Conservation (phyloP, 2,329 filamentous ascomycete species). For the Fusarium cyanostomum region DNA sequence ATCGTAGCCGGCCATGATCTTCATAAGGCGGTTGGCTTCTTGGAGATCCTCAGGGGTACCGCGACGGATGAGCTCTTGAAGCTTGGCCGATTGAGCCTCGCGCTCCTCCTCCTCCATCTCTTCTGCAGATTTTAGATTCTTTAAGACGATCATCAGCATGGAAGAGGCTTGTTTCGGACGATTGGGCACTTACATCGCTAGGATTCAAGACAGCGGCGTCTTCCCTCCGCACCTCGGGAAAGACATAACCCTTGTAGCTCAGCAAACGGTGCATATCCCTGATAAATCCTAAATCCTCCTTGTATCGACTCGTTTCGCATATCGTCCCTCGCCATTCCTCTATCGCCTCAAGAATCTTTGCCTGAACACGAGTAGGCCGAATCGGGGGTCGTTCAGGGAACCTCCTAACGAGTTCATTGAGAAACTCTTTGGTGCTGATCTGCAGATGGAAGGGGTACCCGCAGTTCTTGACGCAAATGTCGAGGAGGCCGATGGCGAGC, state of each 20-base stretch:
- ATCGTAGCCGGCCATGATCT: slow-evolving; percentile 98
- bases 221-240: slow-evolving; percentile 90
- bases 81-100: slow-evolving; percentile 95
- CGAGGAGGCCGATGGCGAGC: slow-evolving; percentile 88
- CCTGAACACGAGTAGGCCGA: slow-evolving; percentile 85
- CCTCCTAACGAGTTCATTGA: slow-evolving; percentile 95
- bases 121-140: slow-evolving; percentile 95
- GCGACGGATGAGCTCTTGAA: slow-evolving; percentile 94
- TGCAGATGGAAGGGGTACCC: slow-evolving; percentile 99
- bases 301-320: slow-evolving; percentile 97
- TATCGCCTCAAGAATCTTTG: slow-evolving; percentile 92
- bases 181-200: slow-evolving; percentile 79
- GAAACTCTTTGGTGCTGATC: slow-evolving; percentile 98
- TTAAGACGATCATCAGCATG: slow-evolving; percentile 25
- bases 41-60: slow-evolving; percentile 93
- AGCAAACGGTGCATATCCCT: slow-evolving; percentile 96
- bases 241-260: slow-evolving; percentile 96
- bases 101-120: slow-evolving; percentile 99
- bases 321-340: slow-evolving; percentile 99
- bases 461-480: slow-evolving; percentile 99
- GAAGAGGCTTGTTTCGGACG: slow-evolving; percentile 52
- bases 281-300: slow-evolving; percentile 95
- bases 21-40: slow-evolving; percentile 98
- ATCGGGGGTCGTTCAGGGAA: slow-evolving; percentile 94
- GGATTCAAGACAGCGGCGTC: slow-evolving; percentile 97